Base-by-base conservation (phyloP, 495 filamentous ascomycete species). In the Neurospora sp. region DNA sequence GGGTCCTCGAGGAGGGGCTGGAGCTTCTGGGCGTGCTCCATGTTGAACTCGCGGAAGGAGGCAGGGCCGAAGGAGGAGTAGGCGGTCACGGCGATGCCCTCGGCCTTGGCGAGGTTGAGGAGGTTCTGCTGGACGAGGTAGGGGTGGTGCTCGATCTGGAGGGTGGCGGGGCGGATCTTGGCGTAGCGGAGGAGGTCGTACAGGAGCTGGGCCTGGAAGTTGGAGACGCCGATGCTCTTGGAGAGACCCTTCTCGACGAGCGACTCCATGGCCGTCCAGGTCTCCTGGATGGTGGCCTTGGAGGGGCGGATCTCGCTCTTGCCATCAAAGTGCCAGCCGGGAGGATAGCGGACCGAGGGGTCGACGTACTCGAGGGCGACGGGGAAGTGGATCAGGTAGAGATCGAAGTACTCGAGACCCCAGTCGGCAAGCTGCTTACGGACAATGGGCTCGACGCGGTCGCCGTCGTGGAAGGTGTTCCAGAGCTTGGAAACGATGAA, bases 71-170 rank as follows among this genome's bases (percentile, higher is more conserved):
- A 97, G 27, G 92, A 94, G 12, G 92, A 94, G 86, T 97, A 98
- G 38, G 91, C 94, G 5, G 94, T 97, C 45, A 98, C 87, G 69
- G 88, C 86, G 74, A 97, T 92, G 72, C 89, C 90, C 81, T 96
- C 84, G 45, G 80, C 78, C 85, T 92, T 86, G 75, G 89, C 90
- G 68, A 93, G 90, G 75, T 89, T 84, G 72, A 97, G 80, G 61
- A 97, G 88, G 40, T 89, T 87, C 74, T 84, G 83, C 87, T 97
- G 94, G 48, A 90, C 89, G 73, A 97, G 89, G 89, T 94, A 97
- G n/a, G 95, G 94, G 86, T 98, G 95, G 85, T 97, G 95, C 87
- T 97, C 94, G 84, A 98, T 92, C 86, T 98, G 94, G 44, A 97
- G 90, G 48, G 91, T 91, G 22, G 93, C 89, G 14, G 93, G 94